phyloP scores from a whole-genome alignment of 805 yeast genomes.

The Lachancea dasiensis region DNA sequence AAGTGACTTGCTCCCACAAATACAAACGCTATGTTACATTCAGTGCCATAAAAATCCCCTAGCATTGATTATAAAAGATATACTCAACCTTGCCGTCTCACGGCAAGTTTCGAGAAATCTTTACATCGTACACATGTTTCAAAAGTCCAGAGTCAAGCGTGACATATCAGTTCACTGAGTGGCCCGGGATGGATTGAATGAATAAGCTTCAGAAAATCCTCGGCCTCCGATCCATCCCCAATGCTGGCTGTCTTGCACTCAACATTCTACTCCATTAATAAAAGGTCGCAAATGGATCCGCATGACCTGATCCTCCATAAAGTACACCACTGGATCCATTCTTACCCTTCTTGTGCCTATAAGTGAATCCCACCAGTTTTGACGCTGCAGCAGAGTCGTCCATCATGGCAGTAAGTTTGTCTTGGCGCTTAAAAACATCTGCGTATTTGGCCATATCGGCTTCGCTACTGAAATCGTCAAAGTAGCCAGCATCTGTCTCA shows the following conservation, averaged over 20 bases:
- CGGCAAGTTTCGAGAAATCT: no score
- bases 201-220: no score
- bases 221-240: no score
- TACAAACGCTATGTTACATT: no score
- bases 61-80: no score
- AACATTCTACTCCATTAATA: constrained; percentile 21
- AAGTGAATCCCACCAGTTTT: constrained; percentile 91
- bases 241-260: background rate
- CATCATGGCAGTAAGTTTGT: constrained; percentile 64
- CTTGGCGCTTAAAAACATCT: constrained; percentile 93
- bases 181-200: no score
- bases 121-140: no score
- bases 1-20: no score
- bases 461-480: constrained; percentile 95
- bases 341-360: constrained; percentile 62
- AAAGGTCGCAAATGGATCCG: constrained; percentile 35
- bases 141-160: no score
- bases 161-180: background rate
- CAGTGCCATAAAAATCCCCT: no score
- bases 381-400: constrained; percentile 53
- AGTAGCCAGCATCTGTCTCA: constrained; percentile 97
- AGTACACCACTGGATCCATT: constrained; percentile 35
- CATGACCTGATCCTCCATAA: constrained; percentile 32
- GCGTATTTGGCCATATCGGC: constrained; percentile 96
- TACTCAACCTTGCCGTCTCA: no score